phyloP scores from a whole-genome alignment of 371 early-diverging fungal species.

The Nematocida sp. region DNA sequence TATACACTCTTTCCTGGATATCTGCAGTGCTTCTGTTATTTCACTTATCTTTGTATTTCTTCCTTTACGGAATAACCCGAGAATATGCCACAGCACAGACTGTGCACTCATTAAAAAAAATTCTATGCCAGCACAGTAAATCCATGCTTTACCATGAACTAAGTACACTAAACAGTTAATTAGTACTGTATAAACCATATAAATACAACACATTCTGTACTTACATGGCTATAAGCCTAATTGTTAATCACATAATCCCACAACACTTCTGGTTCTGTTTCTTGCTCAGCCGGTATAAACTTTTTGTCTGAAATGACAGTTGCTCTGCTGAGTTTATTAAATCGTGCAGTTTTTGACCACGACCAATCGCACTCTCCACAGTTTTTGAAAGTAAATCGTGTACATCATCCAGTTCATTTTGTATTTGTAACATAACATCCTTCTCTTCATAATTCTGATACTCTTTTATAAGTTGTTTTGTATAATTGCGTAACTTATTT shows the following conservation, averaged over 20 bases:
- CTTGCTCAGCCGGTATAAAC: conserved; percentile 94
- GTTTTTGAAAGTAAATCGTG: conserved; percentile 89
- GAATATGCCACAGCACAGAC: not conserved
- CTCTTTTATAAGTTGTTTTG: conserved; percentile 63
- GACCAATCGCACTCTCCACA: conserved; percentile 84
- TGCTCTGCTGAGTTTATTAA: conserved; percentile 83
- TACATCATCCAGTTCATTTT: conserved; percentile 92
- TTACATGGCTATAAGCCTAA: not conserved
- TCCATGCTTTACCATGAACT: no score
- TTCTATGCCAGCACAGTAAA: not conserved
- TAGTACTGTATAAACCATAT: no score
- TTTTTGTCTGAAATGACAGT: conserved; percentile 82
- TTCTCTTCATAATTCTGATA: conserved; percentile 66
- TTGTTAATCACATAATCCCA: conserved; percentile 40
- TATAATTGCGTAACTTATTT: not conserved
- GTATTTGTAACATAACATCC: conserved; percentile 86
- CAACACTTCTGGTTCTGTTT: conserved; percentile 87
- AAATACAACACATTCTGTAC: no score
- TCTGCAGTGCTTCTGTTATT: conserved; percentile 1
- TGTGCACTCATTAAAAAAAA: conserved; percentile 23
- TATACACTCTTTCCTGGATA: conserved; percentile 30
- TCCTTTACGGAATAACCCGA: conserved; percentile 9
- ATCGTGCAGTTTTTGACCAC: conserved; percentile 90
- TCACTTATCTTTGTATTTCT: conserved; percentile 18
- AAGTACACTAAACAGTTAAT: no score